These are phyloP conservation scores for Incumbomyces delicatus DNA, from an alignment of 2,329 filamentous ascomycete genomes.

Conservation along the genomic window DNA sequence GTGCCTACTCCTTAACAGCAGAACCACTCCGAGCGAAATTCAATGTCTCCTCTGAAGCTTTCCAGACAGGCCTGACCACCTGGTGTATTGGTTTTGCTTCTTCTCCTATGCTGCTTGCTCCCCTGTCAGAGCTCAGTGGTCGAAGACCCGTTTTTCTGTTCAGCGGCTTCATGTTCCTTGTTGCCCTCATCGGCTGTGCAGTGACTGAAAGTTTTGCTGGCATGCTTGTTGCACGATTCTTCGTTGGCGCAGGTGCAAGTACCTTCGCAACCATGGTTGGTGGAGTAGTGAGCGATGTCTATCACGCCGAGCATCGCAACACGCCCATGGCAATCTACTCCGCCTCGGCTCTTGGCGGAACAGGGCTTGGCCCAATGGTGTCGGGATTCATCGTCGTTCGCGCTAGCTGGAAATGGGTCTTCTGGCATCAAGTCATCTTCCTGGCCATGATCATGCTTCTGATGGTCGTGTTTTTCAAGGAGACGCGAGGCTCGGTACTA, in stretches of 20 bases:
- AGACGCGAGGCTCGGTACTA: constrained; percentile 73
- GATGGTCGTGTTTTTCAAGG: constrained; percentile 62
- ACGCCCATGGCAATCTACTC: constrained; percentile 85
- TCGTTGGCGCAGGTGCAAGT: constrained; percentile 60
- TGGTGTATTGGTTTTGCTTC: constrained; percentile 75
- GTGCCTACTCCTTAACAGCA: constrained; percentile 64
- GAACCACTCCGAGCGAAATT: constrained; percentile 57
- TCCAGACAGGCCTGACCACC: constrained; percentile 62
- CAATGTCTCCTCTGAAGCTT: constrained; percentile 53
- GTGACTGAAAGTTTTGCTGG: constrained; percentile 59
- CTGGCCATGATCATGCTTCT: constrained; percentile 54
- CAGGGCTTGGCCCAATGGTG: constrained; percentile 66
- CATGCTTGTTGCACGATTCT: constrained; percentile 65
- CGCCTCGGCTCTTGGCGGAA: constrained; percentile 67
- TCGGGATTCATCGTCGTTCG: constrained; percentile 59
- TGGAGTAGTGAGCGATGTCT: constrained; percentile 83
- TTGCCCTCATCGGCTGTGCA: constrained; percentile 58
- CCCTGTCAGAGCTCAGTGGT: constrained; percentile 81
- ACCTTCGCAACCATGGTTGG: constrained; percentile 83
- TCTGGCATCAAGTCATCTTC: constrained; percentile 72
- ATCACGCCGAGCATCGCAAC: constrained; percentile 67
- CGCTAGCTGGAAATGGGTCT: constrained; percentile 73
- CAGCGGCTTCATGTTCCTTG: constrained; percentile 61
- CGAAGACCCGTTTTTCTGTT: constrained; percentile 71
- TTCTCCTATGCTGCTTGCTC: constrained; percentile 79